phyloP scores from a whole-genome alignment of 2,329 filamentous ascomycete species.

The Fusarium luffae region DNA sequence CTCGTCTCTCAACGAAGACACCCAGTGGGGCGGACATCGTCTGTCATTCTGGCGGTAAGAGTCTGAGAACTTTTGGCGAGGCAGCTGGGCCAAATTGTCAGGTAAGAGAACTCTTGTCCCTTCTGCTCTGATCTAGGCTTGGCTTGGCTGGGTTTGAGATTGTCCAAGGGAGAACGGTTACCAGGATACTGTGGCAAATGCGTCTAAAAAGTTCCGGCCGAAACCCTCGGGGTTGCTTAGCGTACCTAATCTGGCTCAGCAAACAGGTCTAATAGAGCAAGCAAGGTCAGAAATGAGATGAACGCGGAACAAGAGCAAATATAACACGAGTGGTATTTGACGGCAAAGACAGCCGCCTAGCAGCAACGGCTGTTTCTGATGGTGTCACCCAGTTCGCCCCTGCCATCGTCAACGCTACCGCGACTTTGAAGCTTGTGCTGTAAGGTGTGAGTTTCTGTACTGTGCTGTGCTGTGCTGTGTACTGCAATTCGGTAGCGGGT shows the following conservation, averaged over 20 bases:
- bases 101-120: slow-evolving; percentile 4
- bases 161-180: slow-evolving; percentile 34
- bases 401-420: slow-evolving; percentile 32
- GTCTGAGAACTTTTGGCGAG: slow-evolving; percentile 18
- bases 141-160: slow-evolving; percentile 35
- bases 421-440: slow-evolving; percentile 23
- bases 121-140: slow-evolving; percentile 19
- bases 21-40: slow-evolving; percentile 24
- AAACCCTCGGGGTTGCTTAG: slow-evolving; percentile 34
- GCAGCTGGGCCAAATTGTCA: slow-evolving; percentile 18
- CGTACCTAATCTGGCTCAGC: slow-evolving; percentile 21
- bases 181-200: slow-evolving; percentile 32
- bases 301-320: slow-evolving; percentile 19
- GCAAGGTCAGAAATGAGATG: slow-evolving; percentile 22
- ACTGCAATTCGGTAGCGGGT: slow-evolving; percentile 17
- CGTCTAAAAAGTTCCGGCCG: slow-evolving; percentile 38
- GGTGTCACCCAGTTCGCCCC: slow-evolving; percentile 28
- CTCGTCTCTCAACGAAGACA: slow-evolving; percentile 30
- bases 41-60: slow-evolving; percentile 28
- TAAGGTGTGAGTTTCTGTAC: slow-evolving; percentile 1
- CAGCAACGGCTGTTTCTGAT: slow-evolving; percentile 24
- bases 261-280: slow-evolving; percentile 1
- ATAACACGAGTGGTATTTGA: slow-evolving; percentile 18
- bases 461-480: slow-evolving; percentile 9
- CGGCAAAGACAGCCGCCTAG: slow-evolving; percentile 13